Evolutionary conservation across 75 land plant genomes (phyloP).

Genomic region (Adiantum capillusveneris): DNA sequence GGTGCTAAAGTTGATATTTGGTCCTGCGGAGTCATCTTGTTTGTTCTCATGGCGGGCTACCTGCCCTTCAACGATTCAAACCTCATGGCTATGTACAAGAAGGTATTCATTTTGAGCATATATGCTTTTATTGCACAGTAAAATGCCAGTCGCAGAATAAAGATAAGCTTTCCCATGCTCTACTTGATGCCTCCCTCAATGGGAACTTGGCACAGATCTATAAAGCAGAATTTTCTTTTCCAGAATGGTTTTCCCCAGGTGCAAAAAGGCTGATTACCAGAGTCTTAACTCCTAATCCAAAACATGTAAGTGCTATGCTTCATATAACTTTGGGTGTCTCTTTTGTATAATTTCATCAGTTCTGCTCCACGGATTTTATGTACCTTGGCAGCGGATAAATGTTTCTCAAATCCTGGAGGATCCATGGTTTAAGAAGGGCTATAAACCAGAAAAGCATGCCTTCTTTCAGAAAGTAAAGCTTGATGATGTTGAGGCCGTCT

Average conservation of each 20-base stretch:
- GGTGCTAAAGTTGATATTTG: conserved; percentile 16
- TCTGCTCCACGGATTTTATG: not conserved
- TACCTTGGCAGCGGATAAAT: conserved; percentile 56
- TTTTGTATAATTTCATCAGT: not conserved
- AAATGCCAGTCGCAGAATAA: too few species aligned
- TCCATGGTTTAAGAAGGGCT: conserved; percentile 86
- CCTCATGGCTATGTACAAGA: not conserved
- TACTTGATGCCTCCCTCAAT: too few species aligned
- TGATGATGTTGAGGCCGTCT: conserved; percentile 70
- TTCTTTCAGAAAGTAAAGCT: conserved; percentile 52
- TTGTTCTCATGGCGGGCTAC: conserved; percentile 17
- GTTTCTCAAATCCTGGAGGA: conserved; percentile 59
- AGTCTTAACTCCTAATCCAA: conserved; percentile 47
- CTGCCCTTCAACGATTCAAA: conserved; percentile 11
- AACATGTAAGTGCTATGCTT: conserved; percentile 26
- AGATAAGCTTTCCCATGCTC: too few species aligned
- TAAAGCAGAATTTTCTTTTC: conserved; percentile 42
- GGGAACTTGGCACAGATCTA: conserved; percentile 26
- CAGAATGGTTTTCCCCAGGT: conserved; percentile 48
- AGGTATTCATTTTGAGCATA: not conserved
- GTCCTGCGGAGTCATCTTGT: conserved; percentile 21
- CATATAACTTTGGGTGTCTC: not conserved
- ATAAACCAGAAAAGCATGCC: conserved; percentile 58
- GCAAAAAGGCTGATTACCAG: conserved; percentile 38
- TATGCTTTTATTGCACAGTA: too few species aligned